These are phyloP conservation scores for Solanum acaule DNA, from an alignment of 257 asterid genomes.

Conservation along the genomic window DNA sequence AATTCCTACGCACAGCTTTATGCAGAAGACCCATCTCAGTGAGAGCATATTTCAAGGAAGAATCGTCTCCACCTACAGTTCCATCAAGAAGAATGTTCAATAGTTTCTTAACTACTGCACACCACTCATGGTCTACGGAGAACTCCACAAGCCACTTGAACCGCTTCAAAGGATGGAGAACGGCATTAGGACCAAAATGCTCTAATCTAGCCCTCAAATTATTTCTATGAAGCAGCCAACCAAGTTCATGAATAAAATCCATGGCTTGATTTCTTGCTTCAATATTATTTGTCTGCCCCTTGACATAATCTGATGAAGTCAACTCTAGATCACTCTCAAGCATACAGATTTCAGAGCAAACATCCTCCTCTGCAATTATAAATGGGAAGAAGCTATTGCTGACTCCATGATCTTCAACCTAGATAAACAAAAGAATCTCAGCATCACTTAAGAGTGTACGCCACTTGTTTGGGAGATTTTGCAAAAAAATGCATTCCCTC, in stretches of 20 bases:
- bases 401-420: constrained; percentile 68
- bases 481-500: neutral
- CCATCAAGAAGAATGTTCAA: constrained; percentile 50
- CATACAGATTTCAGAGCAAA: constrained; percentile 62
- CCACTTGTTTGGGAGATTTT: neutral
- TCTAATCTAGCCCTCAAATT: constrained; percentile 29
- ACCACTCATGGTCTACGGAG: constrained; percentile 62
- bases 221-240: constrained; percentile 66
- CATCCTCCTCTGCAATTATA: constrained; percentile 58
- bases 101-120: constrained; percentile 56
- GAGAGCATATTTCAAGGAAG: constrained; percentile 41
- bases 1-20: constrained; percentile 66
- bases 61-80: constrained; percentile 34
- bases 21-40: constrained; percentile 63
- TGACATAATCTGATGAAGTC: constrained; percentile 17
- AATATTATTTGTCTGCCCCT: constrained; percentile 18
- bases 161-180: constrained; percentile 38
- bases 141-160: constrained; percentile 59
- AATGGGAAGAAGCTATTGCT: constrained; percentile 65
- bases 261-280: constrained; percentile 34
- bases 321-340: constrained; percentile 59
- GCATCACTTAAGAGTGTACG: neutral
- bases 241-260: constrained; percentile 70
- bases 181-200: constrained; percentile 22
- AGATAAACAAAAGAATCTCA: constrained; percentile 1